phyloP scores from a whole-genome alignment of 768 basidiomycete genomes.

The Mycena rebaudengoi region DNA sequence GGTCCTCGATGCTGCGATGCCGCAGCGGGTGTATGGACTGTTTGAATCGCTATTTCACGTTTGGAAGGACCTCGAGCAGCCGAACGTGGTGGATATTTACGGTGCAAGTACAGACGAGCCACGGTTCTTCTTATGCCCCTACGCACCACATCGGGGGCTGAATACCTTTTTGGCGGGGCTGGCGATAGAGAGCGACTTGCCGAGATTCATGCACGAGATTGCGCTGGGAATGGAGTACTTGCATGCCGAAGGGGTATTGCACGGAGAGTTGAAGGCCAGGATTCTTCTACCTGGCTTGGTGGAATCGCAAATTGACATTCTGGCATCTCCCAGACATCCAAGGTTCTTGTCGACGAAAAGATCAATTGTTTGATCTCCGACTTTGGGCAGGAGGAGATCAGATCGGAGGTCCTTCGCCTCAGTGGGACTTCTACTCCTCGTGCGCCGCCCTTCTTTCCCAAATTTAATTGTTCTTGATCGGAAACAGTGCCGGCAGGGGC shows the following conservation, averaged over 20 bases:
- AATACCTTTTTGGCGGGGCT: constrained; percentile 33
- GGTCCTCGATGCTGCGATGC: constrained; percentile 66
- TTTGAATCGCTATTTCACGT: constrained; percentile 77
- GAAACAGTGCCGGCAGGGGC: constrained; percentile 63
- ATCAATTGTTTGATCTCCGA: background rate
- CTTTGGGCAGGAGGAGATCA: constrained; percentile 63
- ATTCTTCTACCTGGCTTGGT: background rate
- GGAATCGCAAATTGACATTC: background rate
- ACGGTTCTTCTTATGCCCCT: constrained; percentile 83
- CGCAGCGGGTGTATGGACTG: constrained; percentile 60
- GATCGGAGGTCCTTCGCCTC: constrained; percentile 68
- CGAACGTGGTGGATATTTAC: constrained; percentile 74
- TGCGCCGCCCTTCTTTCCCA: constrained; percentile 39
- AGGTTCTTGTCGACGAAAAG: background rate
- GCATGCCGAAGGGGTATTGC: constrained; percentile 70
- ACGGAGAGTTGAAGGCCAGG: constrained; percentile 81
- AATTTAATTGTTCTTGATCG: background rate
- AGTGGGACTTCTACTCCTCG: constrained; percentile 59
- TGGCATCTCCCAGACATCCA: background rate
- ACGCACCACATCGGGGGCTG: constrained; percentile 69
- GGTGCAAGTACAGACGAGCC: constrained; percentile 81
- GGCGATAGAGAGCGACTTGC: constrained; percentile 49
- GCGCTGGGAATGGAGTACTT: constrained; percentile 84
- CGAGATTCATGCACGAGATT: constrained; percentile 74
- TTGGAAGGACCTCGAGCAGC: constrained; percentile 75